Percentiles rank a stretch among this genome's conserved stretches.
Conservation (phyloP, 2,329 filamentous ascomycete genomes). For the Trichophyton schoenleinii region DNA sequence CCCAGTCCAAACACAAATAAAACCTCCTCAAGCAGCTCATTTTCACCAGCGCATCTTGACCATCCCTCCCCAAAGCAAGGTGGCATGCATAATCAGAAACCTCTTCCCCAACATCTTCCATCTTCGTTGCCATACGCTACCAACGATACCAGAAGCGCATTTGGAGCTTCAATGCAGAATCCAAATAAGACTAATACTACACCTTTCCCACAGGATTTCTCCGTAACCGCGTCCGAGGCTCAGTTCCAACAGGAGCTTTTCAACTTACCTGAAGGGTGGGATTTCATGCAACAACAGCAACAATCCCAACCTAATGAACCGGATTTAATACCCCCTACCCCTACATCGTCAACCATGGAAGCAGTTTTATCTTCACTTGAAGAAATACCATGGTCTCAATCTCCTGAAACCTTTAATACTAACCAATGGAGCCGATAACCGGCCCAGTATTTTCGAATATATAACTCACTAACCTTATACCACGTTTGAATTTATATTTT, state of each 20-base stretch:
- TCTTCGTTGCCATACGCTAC: background rate
- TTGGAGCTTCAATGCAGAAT: conserved; percentile 12
- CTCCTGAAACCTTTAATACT: conserved; percentile 20
- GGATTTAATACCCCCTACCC: conserved; percentile 4
- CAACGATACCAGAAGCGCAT: conserved; percentile 10
- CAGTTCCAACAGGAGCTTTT: conserved; percentile 17
- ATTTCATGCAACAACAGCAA: conserved; percentile 13
- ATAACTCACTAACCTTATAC: background rate
- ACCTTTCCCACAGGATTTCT: background rate
- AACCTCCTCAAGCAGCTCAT: conserved; percentile 27
- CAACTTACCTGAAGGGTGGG: conserved; percentile 21
- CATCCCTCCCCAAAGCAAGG: conserved; percentile 18
- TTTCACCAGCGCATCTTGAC: conserved; percentile 21
- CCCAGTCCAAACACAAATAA: conserved; percentile 26
- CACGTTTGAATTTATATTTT: background rate
- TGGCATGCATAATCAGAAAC: conserved; percentile 10
- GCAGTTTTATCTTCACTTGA: conserved; percentile 19
- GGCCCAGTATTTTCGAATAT: background rate
- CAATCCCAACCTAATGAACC: conserved; percentile 10
- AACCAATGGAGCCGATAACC: conserved; percentile 18
- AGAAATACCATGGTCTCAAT: conserved; percentile 27
- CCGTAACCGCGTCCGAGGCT: background rate
- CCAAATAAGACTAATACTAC: conserved; percentile 12
- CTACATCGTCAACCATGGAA: background rate
- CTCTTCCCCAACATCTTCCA: background rate